phyloP scores from a whole-genome alignment of 1,139 yeast genomes.

The Saccharomyces uvarum region DNA sequence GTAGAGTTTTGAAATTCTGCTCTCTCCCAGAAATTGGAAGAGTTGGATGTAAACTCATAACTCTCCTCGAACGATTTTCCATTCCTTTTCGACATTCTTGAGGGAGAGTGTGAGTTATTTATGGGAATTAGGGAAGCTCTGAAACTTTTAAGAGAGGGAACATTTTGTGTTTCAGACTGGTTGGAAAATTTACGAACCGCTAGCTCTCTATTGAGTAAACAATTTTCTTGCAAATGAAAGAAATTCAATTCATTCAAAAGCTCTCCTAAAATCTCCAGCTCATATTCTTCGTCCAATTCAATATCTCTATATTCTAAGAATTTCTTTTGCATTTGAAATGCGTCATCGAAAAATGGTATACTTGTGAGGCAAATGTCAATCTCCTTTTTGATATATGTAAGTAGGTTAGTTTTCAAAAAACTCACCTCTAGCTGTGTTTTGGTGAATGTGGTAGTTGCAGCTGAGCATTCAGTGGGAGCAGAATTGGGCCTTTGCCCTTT shows the following conservation, averaged over 20 bases:
- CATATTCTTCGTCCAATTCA: neutral
- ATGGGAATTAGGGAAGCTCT: neutral
- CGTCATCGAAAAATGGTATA: neutral
- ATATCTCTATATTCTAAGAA: neutral
- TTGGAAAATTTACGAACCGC: neutral
- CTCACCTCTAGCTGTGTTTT: neutral
- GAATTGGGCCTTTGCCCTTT: neutral
- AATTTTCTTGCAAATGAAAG: neutral
- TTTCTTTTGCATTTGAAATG: neutral
- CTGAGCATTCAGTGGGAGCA: neutral
- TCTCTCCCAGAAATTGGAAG: neutral
- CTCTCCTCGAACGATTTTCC: neutral
- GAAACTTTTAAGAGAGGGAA: neutral
- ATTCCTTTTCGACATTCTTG: neutral
- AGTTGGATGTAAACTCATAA: neutral
- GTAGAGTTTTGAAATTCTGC: neutral
- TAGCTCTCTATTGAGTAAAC: neutral
- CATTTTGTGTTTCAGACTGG: neutral
- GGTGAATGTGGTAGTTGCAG: neutral
- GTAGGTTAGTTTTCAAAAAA: neutral
- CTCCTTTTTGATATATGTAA: neutral
- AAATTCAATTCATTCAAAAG: neutral
- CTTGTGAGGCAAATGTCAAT: neutral
- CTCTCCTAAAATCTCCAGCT: neutral
- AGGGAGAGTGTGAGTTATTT: neutral